phyloP scores from a whole-genome alignment of 129 eudicot species.

The Oenanthe sinensis region DNA sequence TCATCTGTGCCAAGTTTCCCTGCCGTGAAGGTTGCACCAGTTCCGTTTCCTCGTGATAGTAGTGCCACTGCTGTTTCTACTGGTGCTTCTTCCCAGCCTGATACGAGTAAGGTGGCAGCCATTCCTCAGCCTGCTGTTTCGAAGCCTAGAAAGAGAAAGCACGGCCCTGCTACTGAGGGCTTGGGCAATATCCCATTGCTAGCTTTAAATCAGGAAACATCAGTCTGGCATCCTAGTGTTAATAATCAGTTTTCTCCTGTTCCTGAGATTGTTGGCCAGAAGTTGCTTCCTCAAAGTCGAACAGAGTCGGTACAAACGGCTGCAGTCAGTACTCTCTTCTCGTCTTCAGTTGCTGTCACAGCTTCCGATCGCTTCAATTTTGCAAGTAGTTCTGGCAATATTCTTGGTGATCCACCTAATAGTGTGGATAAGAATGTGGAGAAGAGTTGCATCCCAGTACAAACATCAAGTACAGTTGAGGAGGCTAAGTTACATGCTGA shows the following conservation, averaged over 20 bases:
- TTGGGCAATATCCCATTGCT: conserved; percentile 21
- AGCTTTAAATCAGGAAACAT: conserved; percentile 19
- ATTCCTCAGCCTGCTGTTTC: conserved; percentile 37
- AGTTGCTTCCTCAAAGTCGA: conserved; percentile 28
- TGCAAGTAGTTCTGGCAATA: conserved; percentile 21
- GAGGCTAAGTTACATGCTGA: conserved; percentile 81
- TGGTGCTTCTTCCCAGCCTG: conserved; percentile 25
- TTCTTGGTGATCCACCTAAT: conserved; percentile 21
- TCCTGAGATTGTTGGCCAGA: conserved; percentile 23
- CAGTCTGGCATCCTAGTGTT: conserved; percentile 22
- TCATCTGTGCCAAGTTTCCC: conserved; percentile 26
- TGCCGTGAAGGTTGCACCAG: conserved; percentile 24
- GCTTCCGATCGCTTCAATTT: conserved; percentile 28
- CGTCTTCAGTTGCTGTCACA: conserved; percentile 38
- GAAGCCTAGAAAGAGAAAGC: conserved; percentile 78
- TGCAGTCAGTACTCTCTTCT: conserved; percentile 20
- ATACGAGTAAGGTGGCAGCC: conserved; percentile 17
- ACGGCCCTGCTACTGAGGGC: conserved; percentile 32
- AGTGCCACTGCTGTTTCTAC: conserved; percentile 22
- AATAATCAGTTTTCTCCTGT: conserved; percentile 16
- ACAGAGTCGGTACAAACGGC: conserved; percentile 25
- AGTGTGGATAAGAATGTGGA: conserved; percentile 25
- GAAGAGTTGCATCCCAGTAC: conserved; percentile 29
- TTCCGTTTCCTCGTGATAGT: conserved; percentile 29
- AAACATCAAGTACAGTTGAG: conserved; percentile 45